A percentile compares a stretch with the other conserved stretches of the same genome.
These are phyloP conservation scores for Thinopyrum elongatum DNA, from an alignment of 176 grass and related monocot genomes.

Conservation along the genomic window DNA sequence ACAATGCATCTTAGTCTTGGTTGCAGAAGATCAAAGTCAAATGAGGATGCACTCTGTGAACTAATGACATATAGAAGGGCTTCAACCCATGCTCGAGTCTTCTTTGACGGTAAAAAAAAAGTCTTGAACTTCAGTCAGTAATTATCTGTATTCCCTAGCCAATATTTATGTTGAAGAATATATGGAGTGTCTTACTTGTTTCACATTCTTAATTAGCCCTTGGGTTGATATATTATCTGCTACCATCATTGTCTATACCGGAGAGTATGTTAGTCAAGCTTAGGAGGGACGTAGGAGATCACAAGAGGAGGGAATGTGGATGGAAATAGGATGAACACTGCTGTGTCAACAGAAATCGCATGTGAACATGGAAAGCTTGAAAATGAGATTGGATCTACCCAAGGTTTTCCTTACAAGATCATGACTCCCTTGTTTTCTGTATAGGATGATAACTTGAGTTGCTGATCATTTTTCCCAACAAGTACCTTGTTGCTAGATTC, in stretches of 20 bases:
- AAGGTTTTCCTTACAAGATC: not conserved
- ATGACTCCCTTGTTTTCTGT: not conserved
- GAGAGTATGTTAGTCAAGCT: not conserved
- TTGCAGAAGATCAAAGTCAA: not conserved
- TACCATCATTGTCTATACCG: not conserved
- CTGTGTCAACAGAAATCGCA: not conserved
- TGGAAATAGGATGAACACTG: not conserved
- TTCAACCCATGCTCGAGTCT: slow-evolving; percentile 5
- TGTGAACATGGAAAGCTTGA: not conserved
- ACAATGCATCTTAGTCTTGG: not conserved
- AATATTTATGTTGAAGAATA: not conserved
- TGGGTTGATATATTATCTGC: not conserved
- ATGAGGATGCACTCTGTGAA: not conserved
- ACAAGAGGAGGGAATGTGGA: not conserved
- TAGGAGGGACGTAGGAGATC: not conserved
- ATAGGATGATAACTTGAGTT: not conserved
- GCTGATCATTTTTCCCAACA: not conserved
- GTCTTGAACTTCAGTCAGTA: not conserved
- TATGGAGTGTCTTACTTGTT: not conserved
- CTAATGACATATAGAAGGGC: slow-evolving; percentile 1
- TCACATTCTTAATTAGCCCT: not conserved
- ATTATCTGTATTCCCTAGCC: not conserved
- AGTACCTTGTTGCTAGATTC: not conserved
- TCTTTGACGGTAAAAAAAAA: not conserved
- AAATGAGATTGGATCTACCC: not conserved